Base-by-base conservation (phyloP, 106 monocot species). In the Chionographis japonica region DNA sequence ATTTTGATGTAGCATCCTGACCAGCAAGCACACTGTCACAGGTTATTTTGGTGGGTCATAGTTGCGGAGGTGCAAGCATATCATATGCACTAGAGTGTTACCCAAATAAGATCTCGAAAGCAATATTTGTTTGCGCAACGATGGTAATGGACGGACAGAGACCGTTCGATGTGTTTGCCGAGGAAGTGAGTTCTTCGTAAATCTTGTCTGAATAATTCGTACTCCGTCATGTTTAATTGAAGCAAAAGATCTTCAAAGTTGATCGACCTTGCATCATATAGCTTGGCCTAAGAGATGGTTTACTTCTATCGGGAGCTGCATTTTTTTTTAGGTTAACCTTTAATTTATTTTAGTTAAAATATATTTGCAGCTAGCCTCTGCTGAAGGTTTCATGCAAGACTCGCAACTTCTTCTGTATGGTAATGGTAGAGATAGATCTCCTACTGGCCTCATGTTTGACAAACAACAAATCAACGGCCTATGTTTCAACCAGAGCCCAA, bases 21-120 rank as follows among this genome's bases (percentile, higher is more conserved):
- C 52, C 38, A 35, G 13, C 37, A 65, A 35, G 13, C 37, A 65
- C 38, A 63, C 13, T 46, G 5, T 10, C 56, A 40, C 80, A 95
- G 91, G 91, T 91, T 68, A 80, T 91, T 76, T 81, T 95, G 59
- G 95, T 95, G 51, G 91, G 91, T 4, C 95, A 95, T 69, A 95
- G 95, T 68, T 95, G 88, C 80, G 95, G 91, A 53, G 95, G 95
- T 20, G 95, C 91, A 55, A 80, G 80, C 69, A 66, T 91, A 73
- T 95, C 95, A 20, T 89, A 81, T 71, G 95, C 88, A 4, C 50
- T 91, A 27, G 95, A 95, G 60, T 27, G 60, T 12, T 91, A 43
- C 43, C 84, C 95, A 6, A 58, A 75, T 40, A 91, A 91, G 72
- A 88, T 95, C 37, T 76, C 95, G 7, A 95, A 91, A 71, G 95